These are phyloP conservation scores for Agaricus sinodeliciosus DNA, from an alignment of 768 basidiomycete species.

Conservation along the genomic window DNA sequence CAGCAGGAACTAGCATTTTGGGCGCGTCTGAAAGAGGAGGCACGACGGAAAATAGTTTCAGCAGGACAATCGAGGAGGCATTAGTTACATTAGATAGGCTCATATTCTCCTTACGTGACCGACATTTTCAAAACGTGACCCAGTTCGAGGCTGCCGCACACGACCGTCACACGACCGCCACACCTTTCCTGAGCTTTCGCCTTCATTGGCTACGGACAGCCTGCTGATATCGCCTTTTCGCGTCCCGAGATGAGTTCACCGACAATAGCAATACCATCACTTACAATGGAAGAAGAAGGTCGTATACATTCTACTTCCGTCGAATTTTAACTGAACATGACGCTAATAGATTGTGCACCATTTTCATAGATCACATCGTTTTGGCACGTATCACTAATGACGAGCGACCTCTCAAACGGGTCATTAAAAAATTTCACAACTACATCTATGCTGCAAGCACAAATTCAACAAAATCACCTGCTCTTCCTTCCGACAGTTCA, in stretches of 20 bases:
- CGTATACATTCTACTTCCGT: slow-evolving; percentile 8
- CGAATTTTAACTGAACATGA: slow-evolving; percentile 11
- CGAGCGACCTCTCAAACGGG: slow-evolving; percentile 68
- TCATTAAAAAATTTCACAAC: slow-evolving; percentile 76
- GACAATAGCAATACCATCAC: slow-evolving; percentile 30
- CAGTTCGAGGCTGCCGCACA: too few species aligned
- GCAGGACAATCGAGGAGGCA: slow-evolving; percentile 26
- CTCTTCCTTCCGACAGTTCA: slow-evolving; percentile 15
- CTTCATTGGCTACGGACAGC: too few species aligned
- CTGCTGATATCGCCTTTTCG: neutral
- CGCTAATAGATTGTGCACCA: slow-evolving; percentile 22
- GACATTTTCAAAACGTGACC: too few species aligned
- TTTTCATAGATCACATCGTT: slow-evolving; percentile 62
- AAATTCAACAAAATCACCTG: slow-evolving; percentile 32
- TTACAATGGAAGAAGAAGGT: slow-evolving; percentile 64
- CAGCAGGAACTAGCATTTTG: slow-evolving; percentile 86
- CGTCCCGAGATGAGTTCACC: slow-evolving; percentile 6
- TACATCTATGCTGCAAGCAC: slow-evolving; percentile 57
- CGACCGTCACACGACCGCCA: too few species aligned
- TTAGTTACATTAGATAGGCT: neutral
- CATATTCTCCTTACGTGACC: too few species aligned
- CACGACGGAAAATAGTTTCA: slow-evolving; percentile 51
- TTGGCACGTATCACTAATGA: slow-evolving; percentile 78
- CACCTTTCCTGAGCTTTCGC: too few species aligned
- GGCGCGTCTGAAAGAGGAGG: slow-evolving; percentile 80